Base-by-base conservation (phyloP, 345 rosid genomes). In the Salix caprea region DNA sequence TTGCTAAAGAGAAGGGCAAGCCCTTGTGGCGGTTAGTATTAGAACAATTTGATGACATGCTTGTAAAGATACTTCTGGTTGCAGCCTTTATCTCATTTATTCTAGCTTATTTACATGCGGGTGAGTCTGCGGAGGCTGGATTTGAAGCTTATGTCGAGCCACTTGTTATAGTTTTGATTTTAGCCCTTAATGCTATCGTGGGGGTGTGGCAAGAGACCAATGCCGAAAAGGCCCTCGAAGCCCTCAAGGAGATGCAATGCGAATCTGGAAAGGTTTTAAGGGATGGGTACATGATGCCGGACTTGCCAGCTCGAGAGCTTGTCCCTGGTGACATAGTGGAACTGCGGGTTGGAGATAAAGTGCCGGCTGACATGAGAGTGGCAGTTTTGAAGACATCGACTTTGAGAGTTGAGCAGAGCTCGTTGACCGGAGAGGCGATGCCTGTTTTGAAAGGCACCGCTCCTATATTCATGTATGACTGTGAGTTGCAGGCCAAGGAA, bases 201-300 rank as follows among this genome's bases (percentile, higher is more conserved):
- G 98, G 98, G 62, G 95, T 92, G 30, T 94, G 97, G 97, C 98
- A 94, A 89, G 98, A 94, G 87, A 90, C 83, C 46, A 92, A 89
- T 76, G 98, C 97, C 1, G 98, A 92, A 81, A 92, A 84, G 83
- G 98, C 98, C 10, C 95, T 94, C 26, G 97, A 94, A 67, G 97
- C 98, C 30, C 91, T 94, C 60, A 92, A 94, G 86, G 92, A 90
- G 87, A 88, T 94, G 93, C 98, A 94, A 79, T 89, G 89, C 69
- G 97, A 94, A 82, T 90, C 90, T 0, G 94, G 85, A 36, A 91
- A 87, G 83, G 98, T 89, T 67, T 72, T 90, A 48, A 88, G 97
- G 81, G 94, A 92, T 68, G 97, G 97, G 73, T 69, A 42, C 68
- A 79, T 86, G 85, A 82, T 90, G 4, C 89, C 90, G 0, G 86